Evolutionary conservation across 768 basidiomycete genomes (phyloP), one percentile per base, ranked within the genome.

Genomic region (Pisolithus tinctorius): DNA sequence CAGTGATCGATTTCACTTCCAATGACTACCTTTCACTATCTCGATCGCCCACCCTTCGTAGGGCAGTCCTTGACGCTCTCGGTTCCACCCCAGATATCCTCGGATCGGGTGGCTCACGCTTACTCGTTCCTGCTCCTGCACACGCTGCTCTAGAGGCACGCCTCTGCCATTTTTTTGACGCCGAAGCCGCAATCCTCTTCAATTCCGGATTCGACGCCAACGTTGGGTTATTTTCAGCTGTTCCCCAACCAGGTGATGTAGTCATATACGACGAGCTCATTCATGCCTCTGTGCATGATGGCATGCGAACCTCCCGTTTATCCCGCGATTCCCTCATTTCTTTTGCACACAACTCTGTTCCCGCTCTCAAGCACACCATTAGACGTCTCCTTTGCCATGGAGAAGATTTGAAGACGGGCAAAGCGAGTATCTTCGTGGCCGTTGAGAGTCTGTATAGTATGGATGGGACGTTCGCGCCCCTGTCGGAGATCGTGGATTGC

Each of bases 121-220:
- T 98, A 0, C 79, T 96, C 26, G 86, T 92, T 49, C 76, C 77
- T 7, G 73, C 81, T 0, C 48, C 48, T 9, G 54, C 58, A 13
- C 93, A 96, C 66, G 71, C 69, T 17, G 71, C 74, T 8, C 76
- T 98, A 39, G 94, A 98, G 63, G 68, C 67, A 4, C 80, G 92
- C 3, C 73, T 93, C 8, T 72, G 73, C 3, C 57, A 47, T 2
- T 86, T 89, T 63, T 91, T 93, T 67, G 58, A 66, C 14, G 71
- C 79, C 6, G 76, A 76, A 34, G 72, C 82, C 0, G 88, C 88
- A 0, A 73, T 96, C 8, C 74, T 96, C 4, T 94, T 93, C 78
- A 93, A 92, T 66, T 93, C 89, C 0, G 93, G 93, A 0, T 94
- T 86, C 65, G 93, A 95, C 67, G 92, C 93, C 8, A 98, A 95